Conservation (phyloP, 2,329 filamentous ascomycete species). For the Aspergillus persii region DNA sequence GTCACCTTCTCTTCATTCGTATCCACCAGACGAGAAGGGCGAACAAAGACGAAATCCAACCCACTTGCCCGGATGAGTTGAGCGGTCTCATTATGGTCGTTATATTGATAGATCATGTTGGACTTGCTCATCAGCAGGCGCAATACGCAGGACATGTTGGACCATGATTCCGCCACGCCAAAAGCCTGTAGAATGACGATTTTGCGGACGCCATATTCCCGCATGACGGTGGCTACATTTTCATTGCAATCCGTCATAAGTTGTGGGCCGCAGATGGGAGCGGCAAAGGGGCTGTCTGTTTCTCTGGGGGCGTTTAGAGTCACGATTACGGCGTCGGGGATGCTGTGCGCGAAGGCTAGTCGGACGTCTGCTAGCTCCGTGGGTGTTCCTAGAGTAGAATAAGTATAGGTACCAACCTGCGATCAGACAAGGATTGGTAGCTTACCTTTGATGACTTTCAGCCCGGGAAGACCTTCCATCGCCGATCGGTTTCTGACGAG, state of each 20-base stretch:
- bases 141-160: constrained; percentile 43
- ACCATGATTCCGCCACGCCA: constrained; percentile 49
- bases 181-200: constrained; percentile 53
- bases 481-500: constrained; percentile 36
- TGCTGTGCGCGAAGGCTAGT: constrained; percentile 12
- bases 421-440: not conserved
- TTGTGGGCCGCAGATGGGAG: constrained; percentile 42
- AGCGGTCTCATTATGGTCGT: constrained; percentile 52
- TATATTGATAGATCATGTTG: constrained; percentile 47
- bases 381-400: constrained; percentile 18
- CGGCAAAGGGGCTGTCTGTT: constrained; percentile 50
- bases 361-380: constrained; percentile 19
- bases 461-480: constrained; percentile 21
- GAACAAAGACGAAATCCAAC: constrained; percentile 45
- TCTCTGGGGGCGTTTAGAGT: constrained; percentile 50
- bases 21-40: constrained; percentile 46
- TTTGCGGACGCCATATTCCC: constrained; percentile 38
- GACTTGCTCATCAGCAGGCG: constrained; percentile 47
- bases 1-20: constrained; percentile 38
- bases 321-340: constrained; percentile 44
- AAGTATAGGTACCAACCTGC: not conserved
- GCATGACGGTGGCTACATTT: constrained; percentile 40
- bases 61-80: constrained; percentile 37
- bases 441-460: constrained; percentile 22
- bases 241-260: constrained; percentile 49